Percentiles rank a stretch among this genome's conserved stretches.
phyloP scores from a whole-genome alignment of 2,329 filamentous ascomycete species.

The Aureobasidium sp. region DNA sequence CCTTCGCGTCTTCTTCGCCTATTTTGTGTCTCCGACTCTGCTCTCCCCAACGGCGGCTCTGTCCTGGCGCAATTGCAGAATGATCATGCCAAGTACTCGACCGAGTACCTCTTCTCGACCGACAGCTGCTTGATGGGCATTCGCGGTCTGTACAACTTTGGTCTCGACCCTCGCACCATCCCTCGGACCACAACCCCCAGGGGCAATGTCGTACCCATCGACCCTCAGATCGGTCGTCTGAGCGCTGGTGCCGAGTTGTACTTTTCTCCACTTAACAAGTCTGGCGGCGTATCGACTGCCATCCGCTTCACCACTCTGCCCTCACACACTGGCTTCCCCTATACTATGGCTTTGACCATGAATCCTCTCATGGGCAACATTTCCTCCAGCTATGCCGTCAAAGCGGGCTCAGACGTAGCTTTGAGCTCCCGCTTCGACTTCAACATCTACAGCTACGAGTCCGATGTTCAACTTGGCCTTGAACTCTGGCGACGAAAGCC shows the following conservation, averaged over 20 bases:
- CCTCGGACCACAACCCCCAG: constrained; percentile 21
- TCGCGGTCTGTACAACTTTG: constrained; percentile 90
- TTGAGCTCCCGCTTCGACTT: constrained; percentile 91
- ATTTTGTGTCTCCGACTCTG: constrained; percentile 65
- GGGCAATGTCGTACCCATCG: constrained; percentile 25
- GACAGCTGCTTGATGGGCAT: constrained; percentile 84
- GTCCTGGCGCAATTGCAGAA: constrained; percentile 67
- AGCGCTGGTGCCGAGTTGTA: constrained; percentile 90
- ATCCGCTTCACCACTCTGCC: constrained; percentile 83
- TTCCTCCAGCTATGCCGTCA: constrained; percentile 83
- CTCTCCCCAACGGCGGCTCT: constrained; percentile 66
- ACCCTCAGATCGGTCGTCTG: constrained; percentile 69
- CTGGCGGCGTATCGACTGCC: constrained; percentile 81
- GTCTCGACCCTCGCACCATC: constrained; percentile 51
- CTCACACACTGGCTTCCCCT: constrained; percentile 71
- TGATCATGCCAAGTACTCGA: constrained; percentile 76
- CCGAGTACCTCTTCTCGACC: constrained; percentile 85
- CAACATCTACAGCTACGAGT: constrained; percentile 97
- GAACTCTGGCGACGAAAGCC: constrained; percentile 70
- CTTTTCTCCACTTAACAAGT: constrained; percentile 91
- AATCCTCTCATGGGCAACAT: constrained; percentile 94
- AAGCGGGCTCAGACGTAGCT: constrained; percentile 72
- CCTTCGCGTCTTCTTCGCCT: constrained; percentile 73
- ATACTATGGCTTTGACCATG: constrained; percentile 86
- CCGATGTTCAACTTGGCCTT: constrained; percentile 81